Evolutionary conservation across 192 early-diverging fungal species (phyloP).

Genomic region (Cladochytrium replicatum): DNA sequence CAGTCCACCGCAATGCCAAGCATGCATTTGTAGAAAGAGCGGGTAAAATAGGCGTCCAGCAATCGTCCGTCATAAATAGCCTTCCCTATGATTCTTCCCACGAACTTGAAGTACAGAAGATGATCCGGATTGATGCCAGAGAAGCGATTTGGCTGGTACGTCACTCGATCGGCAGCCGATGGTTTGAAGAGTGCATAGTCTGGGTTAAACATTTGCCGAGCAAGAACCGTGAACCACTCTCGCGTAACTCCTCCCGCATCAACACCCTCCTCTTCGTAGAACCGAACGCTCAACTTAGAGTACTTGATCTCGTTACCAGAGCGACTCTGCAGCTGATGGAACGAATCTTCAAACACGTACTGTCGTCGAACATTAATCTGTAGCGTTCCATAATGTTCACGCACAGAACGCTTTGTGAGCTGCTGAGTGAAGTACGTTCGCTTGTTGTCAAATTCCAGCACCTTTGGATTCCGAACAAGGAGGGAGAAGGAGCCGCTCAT

Average conservation of each 20-base stretch:
- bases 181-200: constrained; percentile 95
- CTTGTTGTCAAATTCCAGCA: constrained; percentile 99
- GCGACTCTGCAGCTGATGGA: constrained; percentile 81
- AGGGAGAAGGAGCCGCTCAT: constrained; percentile 96
- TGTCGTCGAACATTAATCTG: constrained; percentile 85
- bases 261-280: constrained; percentile 93
- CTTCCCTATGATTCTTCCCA: constrained; percentile 96
- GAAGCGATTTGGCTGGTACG: constrained; percentile 94
- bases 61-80: constrained; percentile 94
- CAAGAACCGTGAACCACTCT: constrained; percentile 97
- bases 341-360: constrained; percentile 96
- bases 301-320: constrained; percentile 89
- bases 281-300: constrained; percentile 84
- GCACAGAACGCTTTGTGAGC: constrained; percentile 70
- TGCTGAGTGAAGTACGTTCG: constrained; percentile 94
- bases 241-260: constrained; percentile 96
- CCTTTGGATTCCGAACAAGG: constrained; percentile 92
- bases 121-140: constrained; percentile 91
- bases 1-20: constrained; percentile 87
- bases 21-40: constrained; percentile 98
- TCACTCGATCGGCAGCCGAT: constrained; percentile 88
- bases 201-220: constrained; percentile 96
- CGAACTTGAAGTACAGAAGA: constrained; percentile 92
- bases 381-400: constrained; percentile 60
- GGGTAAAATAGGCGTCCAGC: constrained; percentile 93